Evolutionary conservation across 2,329 filamentous ascomycete genomes (phyloP).

Genomic region (Sclerotinia trifoliorum): DNA sequence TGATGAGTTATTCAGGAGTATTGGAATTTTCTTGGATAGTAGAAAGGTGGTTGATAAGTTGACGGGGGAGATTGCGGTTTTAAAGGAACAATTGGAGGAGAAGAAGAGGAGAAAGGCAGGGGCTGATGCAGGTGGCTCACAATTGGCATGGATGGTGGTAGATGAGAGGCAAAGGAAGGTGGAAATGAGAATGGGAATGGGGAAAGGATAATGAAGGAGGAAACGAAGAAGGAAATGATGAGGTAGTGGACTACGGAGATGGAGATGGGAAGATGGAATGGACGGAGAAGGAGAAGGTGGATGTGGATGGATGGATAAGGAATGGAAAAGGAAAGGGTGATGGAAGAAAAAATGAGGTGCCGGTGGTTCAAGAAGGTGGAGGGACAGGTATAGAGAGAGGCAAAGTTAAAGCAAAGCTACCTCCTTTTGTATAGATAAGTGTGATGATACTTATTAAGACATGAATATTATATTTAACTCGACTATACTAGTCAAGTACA

Average conservation of each 20-base stretch:
- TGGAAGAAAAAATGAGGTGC: conserved; percentile 44
- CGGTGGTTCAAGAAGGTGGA: no score
- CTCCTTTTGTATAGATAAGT: conserved; percentile 1
- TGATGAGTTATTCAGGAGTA: conserved; percentile 66
- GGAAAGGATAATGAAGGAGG: conserved; percentile 6
- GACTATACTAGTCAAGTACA: not conserved
- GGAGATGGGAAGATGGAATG: not conserved
- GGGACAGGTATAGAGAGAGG: not conserved
- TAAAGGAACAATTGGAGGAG: conserved; percentile 53
- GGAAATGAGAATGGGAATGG: conserved; percentile 49
- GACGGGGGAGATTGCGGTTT: conserved; percentile 65
- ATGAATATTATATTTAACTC: not conserved
- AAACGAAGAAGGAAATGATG: not conserved
- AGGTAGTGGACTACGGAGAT: not conserved
- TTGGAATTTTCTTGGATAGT: conserved; percentile 68
- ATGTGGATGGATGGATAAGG: no score
- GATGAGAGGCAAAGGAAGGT: conserved; percentile 52
- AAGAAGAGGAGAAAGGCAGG: conserved; percentile 40
- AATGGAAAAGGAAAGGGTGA: no score
- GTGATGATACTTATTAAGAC: not conserved
- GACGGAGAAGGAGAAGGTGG: not conserved
- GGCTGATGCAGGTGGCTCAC: conserved; percentile 46
- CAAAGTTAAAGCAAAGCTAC: not conserved
- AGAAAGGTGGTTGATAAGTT: conserved; percentile 75
- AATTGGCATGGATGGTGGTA: conserved; percentile 20